Evolutionary conservation across 1,284 basidiomycete genomes (phyloP).

Genomic region (Cryptococcus sp.): DNA sequence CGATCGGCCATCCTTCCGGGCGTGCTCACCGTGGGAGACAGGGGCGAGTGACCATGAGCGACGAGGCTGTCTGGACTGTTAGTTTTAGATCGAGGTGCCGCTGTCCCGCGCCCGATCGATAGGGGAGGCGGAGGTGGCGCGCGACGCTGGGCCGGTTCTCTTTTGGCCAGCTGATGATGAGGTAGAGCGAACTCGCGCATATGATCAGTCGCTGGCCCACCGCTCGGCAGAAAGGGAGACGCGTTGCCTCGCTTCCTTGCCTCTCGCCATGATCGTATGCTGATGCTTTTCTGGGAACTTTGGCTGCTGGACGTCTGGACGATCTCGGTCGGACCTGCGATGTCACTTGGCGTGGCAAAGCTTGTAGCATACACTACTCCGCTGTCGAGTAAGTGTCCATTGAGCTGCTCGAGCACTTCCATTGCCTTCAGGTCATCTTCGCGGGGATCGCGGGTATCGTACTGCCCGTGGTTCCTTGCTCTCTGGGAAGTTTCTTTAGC

Average conservation of each 20-base stretch:
- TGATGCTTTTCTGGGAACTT: neutral
- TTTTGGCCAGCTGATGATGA: too few relatives aligned
- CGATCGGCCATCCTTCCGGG: too few relatives aligned
- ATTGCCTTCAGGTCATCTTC: slow-evolving; percentile 11
- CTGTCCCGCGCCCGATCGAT: too few relatives aligned
- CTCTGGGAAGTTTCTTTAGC: neutral
- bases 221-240: neutral
- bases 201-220: neutral
- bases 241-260: slow-evolving; percentile 3
- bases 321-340: neutral
- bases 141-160: too few relatives aligned
- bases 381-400: slow-evolving; percentile 6
- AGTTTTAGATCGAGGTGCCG: neutral
- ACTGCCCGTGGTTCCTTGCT: neutral
- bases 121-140: too few relatives aligned
- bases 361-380: neutral
- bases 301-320: neutral
- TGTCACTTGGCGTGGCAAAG: neutral
- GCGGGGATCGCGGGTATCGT: neutral
- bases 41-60: neutral
- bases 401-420: slow-evolving; percentile 12
- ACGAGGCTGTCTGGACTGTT: neutral
- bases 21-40: neutral
- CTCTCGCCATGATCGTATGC: slow-evolving; percentile 11
- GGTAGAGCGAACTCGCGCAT: neutral